Evolutionary conservation across 2,329 filamentous ascomycete species (phyloP).

Genomic region (Fusarium sororula): DNA sequence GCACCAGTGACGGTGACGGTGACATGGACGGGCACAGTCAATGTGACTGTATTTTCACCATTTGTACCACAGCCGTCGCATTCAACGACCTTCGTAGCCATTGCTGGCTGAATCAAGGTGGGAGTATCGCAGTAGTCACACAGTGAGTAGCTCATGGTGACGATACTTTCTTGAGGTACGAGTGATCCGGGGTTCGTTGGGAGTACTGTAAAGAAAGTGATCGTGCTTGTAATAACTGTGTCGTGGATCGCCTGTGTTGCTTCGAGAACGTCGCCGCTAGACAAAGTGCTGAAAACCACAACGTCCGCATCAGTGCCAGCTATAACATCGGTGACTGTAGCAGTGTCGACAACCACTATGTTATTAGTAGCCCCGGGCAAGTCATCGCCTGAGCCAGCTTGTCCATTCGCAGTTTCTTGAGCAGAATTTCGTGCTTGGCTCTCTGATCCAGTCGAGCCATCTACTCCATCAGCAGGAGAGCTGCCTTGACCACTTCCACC

Average conservation of each 20-base stretch:
- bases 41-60: constrained; percentile 36
- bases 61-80: constrained; percentile 36
- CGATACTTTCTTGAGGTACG: constrained; percentile 45
- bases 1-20: not conserved
- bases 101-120: constrained; percentile 20
- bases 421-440: not conserved
- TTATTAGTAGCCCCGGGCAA: not conserved
- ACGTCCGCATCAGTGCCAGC: not conserved
- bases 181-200: constrained; percentile 47
- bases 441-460: not conserved
- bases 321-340: not conserved
- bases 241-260: not conserved
- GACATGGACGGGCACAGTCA: constrained; percentile 36
- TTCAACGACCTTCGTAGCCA: constrained; percentile 35
- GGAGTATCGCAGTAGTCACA: constrained; percentile 36
- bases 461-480: not conserved
- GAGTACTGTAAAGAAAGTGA: constrained; percentile 40
- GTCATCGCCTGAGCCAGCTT: not conserved
- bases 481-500: not conserved
- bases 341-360: not conserved
- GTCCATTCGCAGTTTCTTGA: not conserved
- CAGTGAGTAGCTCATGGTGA: constrained; percentile 42
- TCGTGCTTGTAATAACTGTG: constrained; percentile 27
- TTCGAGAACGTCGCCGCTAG: not conserved
- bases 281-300: not conserved